Conservation (phyloP, 1,284 basidiomycete species). For the Heterobasidion occidentale region DNA sequence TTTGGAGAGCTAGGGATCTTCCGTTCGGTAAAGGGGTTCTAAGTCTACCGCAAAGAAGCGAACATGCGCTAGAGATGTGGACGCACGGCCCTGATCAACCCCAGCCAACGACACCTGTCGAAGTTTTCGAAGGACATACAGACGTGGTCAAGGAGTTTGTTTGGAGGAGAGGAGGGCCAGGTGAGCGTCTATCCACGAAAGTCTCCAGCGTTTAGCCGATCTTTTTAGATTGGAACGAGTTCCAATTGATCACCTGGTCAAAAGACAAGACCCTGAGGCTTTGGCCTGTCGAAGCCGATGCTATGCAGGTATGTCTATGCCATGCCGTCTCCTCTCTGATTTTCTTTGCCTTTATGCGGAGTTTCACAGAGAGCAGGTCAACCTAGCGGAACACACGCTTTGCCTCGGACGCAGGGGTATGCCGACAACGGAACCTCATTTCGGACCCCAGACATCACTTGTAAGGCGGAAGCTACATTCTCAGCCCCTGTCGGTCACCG, state of each 20-base stretch:
- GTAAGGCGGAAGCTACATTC: constrained; percentile 27
- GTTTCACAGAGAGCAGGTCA: constrained; percentile 13
- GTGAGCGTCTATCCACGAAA: constrained; percentile 22
- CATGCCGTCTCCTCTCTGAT: neutral
- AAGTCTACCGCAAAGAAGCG: constrained; percentile 85
- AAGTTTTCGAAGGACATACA: constrained; percentile 81
- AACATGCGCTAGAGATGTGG: constrained; percentile 84
- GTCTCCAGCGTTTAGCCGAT: constrained; percentile 16
- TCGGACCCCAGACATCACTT: constrained; percentile 18
- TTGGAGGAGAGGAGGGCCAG: constrained; percentile 69
- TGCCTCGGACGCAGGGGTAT: constrained; percentile 12
- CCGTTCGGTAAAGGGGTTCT: constrained; percentile 91
- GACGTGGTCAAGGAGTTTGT: constrained; percentile 99
- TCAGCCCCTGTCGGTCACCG: constrained; percentile 65
- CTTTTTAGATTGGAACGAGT: constrained; percentile 56
- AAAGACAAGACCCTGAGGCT: constrained; percentile 90
- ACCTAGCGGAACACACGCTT: constrained; percentile 4
- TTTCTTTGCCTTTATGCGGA: constrained; percentile 13
- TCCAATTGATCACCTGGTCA: constrained; percentile 95
- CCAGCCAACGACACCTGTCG: constrained; percentile 46
- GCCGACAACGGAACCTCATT: constrained; percentile 21
- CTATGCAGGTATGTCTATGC: constrained; percentile 45
- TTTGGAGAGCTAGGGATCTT: constrained; percentile 89
- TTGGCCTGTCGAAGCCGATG: constrained; percentile 78
- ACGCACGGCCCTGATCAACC: constrained; percentile 26